phyloP scores from a whole-genome alignment of 345 rosid genomes.

The Populus deltoides region DNA sequence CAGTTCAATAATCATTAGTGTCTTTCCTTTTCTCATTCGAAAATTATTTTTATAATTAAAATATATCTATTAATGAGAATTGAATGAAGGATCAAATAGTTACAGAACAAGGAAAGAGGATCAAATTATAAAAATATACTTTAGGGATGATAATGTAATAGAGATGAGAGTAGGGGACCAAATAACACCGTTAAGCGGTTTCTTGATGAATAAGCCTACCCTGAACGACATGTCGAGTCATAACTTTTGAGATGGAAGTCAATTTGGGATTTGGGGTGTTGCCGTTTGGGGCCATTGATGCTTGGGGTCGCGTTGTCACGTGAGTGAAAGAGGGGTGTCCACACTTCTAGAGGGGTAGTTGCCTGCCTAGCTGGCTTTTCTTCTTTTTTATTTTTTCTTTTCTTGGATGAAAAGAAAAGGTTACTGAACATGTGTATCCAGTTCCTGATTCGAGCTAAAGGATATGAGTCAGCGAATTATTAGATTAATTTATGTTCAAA shows the following conservation, averaged over 20 bases:
- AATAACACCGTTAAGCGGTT: neutral
- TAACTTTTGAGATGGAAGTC: neutral
- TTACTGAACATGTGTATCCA: neutral
- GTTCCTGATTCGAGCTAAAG: too few species aligned
- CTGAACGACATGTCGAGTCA: neutral
- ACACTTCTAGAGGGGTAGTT: neutral
- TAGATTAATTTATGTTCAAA: too few species aligned
- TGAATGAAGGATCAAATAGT: neutral
- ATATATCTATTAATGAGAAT: too few species aligned
- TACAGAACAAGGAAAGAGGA: neutral
- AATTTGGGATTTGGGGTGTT: neutral
- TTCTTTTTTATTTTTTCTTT: too few species aligned
- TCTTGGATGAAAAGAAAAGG: neutral
- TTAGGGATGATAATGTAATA: too few species aligned
- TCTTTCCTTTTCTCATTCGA: too few species aligned
- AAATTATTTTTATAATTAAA: too few species aligned
- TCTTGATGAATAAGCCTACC: neutral
- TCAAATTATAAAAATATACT: too few species aligned
- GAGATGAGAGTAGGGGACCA: neutral
- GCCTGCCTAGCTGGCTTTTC: neutral
- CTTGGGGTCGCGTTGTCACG: neutral
- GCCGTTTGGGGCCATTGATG: neutral
- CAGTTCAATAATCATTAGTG: too few species aligned
- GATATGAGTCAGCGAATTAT: too few species aligned
- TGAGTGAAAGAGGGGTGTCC: neutral